These are phyloP conservation scores for Cicer bijugum DNA, from an alignment of 306 rosid species.

Conservation along the genomic window DNA sequence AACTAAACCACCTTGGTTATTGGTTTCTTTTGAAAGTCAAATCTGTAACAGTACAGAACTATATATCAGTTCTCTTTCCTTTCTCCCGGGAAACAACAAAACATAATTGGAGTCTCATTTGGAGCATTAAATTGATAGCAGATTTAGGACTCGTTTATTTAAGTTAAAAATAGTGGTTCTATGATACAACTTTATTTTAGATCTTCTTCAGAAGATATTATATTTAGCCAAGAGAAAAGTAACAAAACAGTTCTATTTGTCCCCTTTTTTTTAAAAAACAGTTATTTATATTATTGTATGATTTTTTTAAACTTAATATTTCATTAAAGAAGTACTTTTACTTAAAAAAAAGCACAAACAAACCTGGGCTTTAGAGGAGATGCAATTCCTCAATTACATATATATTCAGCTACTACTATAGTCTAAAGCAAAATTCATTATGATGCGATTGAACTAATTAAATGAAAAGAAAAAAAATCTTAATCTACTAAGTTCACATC, in stretches of 20 bases:
- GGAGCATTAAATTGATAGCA: neutral
- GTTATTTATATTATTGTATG: too few species aligned
- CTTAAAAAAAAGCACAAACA: neutral
- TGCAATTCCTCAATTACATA: conserved; percentile 10
- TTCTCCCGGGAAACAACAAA: neutral
- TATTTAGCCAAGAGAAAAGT: neutral
- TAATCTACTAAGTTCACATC: conserved; percentile 20
- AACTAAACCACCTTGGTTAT: neutral
- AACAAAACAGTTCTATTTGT: neutral
- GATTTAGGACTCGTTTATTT: neutral
- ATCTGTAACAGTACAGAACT: conserved; percentile 1
- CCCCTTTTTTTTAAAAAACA: neutral
- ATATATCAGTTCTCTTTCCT: neutral
- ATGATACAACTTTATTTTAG: neutral
- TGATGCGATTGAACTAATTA: conserved; percentile 5
- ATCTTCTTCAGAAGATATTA: neutral
- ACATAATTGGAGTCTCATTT: neutral
- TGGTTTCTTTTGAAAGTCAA: neutral
- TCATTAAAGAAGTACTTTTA: neutral
- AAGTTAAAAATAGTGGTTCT: neutral
- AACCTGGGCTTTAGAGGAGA: neutral
- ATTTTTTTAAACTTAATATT: neutral
- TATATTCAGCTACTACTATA: neutral
- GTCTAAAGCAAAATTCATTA: conserved; percentile 16
- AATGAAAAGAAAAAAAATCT: neutral